A percentile compares a stretch with the other conserved stretches of the same genome.
Evolutionary conservation across 352 stramenopile species (phyloP).

Genomic region (Phytophthora aleatoria): DNA sequence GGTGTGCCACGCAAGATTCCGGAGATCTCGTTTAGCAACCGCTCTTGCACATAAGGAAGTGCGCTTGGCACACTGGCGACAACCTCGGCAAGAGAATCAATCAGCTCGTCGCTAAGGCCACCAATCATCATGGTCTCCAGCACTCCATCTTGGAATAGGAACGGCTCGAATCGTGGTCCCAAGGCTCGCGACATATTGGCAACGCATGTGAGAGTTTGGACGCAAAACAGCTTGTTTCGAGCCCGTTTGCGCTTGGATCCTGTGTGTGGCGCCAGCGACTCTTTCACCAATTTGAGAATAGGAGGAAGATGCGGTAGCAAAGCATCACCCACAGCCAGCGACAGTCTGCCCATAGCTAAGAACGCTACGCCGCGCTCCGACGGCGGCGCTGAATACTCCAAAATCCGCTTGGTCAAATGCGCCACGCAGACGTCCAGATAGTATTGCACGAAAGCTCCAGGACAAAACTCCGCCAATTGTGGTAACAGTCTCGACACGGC

Average conservation of each 20-base stretch:
- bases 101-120: slow-evolving; percentile 94
- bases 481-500: slow-evolving; percentile 90
- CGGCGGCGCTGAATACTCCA: slow-evolving; percentile 50
- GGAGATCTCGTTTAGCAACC: slow-evolving; percentile 97
- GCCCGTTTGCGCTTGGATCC: slow-evolving; percentile 47
- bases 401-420: slow-evolving; percentile 88
- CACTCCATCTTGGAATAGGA: slow-evolving; percentile 69
- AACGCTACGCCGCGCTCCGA: slow-evolving; percentile 90
- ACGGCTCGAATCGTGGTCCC: slow-evolving; percentile 66
- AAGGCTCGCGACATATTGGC: slow-evolving; percentile 75
- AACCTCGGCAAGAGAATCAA: slow-evolving; percentile 93
- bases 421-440: slow-evolving; percentile 89
- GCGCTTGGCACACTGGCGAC: slow-evolving; percentile 88
- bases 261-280: slow-evolving; percentile 61
- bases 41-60: slow-evolving; percentile 92
- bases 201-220: slow-evolving; percentile 84
- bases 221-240: slow-evolving; percentile 81
- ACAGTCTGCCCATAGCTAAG: slow-evolving; percentile 91
- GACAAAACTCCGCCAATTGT: slow-evolving; percentile 92
- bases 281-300: slow-evolving; percentile 84
- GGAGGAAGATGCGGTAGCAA: slow-evolving; percentile 80
- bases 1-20: slow-evolving; percentile 89
- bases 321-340: slow-evolving; percentile 90
- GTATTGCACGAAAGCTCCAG: slow-evolving; percentile 92
- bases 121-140: slow-evolving; percentile 88